phyloP scores from a whole-genome alignment of 1,284 basidiomycete species.

The Porphyrellus sp. region DNA sequence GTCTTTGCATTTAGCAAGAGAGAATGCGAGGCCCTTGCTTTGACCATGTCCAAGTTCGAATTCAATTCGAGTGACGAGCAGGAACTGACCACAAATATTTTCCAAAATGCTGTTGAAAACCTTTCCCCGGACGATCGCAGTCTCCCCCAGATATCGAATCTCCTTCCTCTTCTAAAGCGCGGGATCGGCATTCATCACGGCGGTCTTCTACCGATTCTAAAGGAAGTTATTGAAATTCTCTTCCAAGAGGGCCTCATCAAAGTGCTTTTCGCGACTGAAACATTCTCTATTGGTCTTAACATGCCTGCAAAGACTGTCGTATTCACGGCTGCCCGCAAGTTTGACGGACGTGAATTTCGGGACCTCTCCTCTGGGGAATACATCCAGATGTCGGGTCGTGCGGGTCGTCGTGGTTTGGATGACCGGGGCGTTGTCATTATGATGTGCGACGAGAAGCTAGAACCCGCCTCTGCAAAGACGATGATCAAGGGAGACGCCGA shows the following conservation, averaged over 20 bases:
- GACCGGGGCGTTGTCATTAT: slow-evolving; percentile 99
- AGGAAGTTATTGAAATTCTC: slow-evolving; percentile 98
- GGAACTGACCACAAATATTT: slow-evolving; percentile 84
- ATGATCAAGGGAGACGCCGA: slow-evolving; percentile 99
- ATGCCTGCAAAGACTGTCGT: slow-evolving; percentile 99
- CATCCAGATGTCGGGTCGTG: slow-evolving; percentile 98
- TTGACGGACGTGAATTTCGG: slow-evolving; percentile 93
- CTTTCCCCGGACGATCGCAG: slow-evolving; percentile 86
- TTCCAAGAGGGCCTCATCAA: slow-evolving; percentile 99
- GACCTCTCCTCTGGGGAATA: slow-evolving; percentile 91
- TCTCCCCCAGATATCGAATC: slow-evolving; percentile 92
- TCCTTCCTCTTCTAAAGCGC: slow-evolving; percentile 90
- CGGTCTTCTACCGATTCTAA: slow-evolving; percentile 93
- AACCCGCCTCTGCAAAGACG: slow-evolving; percentile 86
- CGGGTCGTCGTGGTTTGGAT: slow-evolving; percentile 94
- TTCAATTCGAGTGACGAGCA: slow-evolving; percentile 96
- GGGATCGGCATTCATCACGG: slow-evolving; percentile 99
- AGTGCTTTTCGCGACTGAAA: slow-evolving; percentile 98
- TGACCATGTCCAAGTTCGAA: slow-evolving; percentile 93
- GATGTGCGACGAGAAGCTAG: slow-evolving; percentile 99
- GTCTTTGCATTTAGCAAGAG: slow-evolving; percentile 98
- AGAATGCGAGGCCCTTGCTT: slow-evolving; percentile 92
- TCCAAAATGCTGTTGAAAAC: slow-evolving; percentile 92
- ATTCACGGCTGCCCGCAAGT: slow-evolving; percentile 94
- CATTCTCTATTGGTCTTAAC: slow-evolving; percentile 98